Conservation (phyloP, 2,329 filamentous ascomycete species). For the Penicillium sp. region DNA sequence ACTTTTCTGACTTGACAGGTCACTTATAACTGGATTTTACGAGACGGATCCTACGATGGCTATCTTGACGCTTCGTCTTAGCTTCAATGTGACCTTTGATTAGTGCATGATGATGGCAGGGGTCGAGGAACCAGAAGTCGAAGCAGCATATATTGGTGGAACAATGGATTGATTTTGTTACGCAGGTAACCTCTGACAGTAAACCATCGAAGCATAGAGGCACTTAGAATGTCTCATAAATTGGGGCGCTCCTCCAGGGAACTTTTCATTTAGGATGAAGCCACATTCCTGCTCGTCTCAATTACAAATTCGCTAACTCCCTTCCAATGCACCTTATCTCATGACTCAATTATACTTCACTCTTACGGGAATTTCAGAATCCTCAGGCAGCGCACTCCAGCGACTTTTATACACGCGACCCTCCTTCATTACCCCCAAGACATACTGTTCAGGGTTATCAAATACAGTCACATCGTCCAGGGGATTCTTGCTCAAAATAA, state of each 20-base stretch:
- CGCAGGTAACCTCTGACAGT: no score
- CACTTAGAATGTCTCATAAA: no score
- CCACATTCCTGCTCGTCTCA: neutral
- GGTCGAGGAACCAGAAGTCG: no score
- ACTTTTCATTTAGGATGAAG: neutral
- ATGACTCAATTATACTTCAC: slow-evolving; percentile 14
- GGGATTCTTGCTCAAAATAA: slow-evolving; percentile 53
- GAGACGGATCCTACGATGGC: neutral
- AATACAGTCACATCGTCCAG: slow-evolving; percentile 54
- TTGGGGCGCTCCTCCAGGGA: no score
- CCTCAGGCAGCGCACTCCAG: slow-evolving; percentile 20
- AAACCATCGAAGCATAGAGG: no score
- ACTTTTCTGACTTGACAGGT: slow-evolving; percentile 17
- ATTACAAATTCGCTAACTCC: neutral
- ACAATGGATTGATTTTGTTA: no score
- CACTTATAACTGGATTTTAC: neutral
- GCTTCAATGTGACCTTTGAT: neutral
- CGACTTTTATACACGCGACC: slow-evolving; percentile 47
- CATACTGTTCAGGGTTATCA: slow-evolving; percentile 46
- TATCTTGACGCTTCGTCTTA: neutral
- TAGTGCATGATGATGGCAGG: no score
- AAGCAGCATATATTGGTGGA: no score
- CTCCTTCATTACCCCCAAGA: slow-evolving; percentile 56
- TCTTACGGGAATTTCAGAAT: slow-evolving; percentile 20
- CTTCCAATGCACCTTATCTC: neutral